Base-by-base conservation (phyloP, 2,329 filamentous ascomycete species). In the Chrysoporthe deuterocubensis region DNA sequence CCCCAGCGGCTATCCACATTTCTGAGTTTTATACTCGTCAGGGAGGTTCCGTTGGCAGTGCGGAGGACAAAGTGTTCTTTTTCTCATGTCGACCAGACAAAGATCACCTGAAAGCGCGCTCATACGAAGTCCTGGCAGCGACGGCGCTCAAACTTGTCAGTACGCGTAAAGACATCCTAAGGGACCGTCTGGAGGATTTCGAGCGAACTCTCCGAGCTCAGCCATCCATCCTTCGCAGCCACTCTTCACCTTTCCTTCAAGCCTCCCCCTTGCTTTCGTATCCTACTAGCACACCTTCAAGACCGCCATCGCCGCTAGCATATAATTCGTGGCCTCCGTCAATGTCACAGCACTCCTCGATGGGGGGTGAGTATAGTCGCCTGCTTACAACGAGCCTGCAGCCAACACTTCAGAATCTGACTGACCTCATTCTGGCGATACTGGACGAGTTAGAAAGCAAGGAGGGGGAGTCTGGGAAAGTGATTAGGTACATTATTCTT, bases 1-100 rank as follows among this genome's bases (percentile, higher is more conserved):
- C 62, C 3, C 62, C 62, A 11, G 62, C 62, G 18, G 62, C 62
- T 3, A 57, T 64, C 14, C 62, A 64, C 7, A 64, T 64, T 4
- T 58, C 42, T 40, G 52, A 64, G 8, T 21, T 43, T 21, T 32
- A 54, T 9, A 6, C 26, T 11, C 8, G 16, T 21, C 37, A n/a
- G 2, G 5, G 7, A 21, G 26, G 14, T 3, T 34, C 32, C 26
- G 2, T n/a, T 37, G 48, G 18, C 32, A 13, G 2, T 26, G 52
- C 8, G 26, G 14, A 40, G 13, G 9, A 14, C 18, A 59, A 42
- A 26, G 43, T 64, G n/a, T 42, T 43, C 3, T 64, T 57, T 42
- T 64, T 64, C 43, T 64, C 62, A 21, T 57, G 50, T 14, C 62
- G 62, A 21, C 50, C 62, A 16, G 52, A 58, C 21, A n/a, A 8